Percentiles rank a stretch among this genome's conserved stretches.
Conservation (phyloP, 306 rosid genomes). For the Medicago arabica region DNA sequence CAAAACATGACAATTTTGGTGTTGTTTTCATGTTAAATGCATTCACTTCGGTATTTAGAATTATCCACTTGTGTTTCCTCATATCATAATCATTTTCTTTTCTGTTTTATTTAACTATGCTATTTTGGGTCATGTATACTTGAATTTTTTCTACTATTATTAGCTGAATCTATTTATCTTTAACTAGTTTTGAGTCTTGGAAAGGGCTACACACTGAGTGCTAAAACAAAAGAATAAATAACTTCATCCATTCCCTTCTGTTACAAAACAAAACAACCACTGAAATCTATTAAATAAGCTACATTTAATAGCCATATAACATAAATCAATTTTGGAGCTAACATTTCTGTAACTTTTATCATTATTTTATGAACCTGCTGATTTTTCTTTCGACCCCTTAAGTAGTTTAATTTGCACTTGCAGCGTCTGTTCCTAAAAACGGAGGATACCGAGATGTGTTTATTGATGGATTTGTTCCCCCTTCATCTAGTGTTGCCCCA, state of each 20-base stretch:
- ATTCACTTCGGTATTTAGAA: slow-evolving; percentile 1
- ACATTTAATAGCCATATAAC: background rate
- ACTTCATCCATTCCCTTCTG: slow-evolving; percentile 5
- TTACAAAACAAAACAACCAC: slow-evolving; percentile 22
- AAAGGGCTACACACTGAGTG: background rate
- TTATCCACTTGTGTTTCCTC: slow-evolving; percentile 16
- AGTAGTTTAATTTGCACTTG: slow-evolving; percentile 45
- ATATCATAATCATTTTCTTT: background rate
- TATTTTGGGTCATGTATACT: slow-evolving; percentile 15
- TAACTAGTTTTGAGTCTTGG: slow-evolving; percentile 29
- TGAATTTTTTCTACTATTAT: slow-evolving; percentile 27
- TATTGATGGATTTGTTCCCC: slow-evolving; percentile 90
- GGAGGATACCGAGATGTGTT: slow-evolving; percentile 71
- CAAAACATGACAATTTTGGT: slow-evolving; percentile 27
- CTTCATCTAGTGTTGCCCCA: slow-evolving; percentile 82
- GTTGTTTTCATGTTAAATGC: slow-evolving; percentile 25
- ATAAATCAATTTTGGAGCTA: slow-evolving; percentile 2
- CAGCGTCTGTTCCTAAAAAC: slow-evolving; percentile 59
- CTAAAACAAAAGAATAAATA: slow-evolving; percentile 29
- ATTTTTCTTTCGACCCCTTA: slow-evolving; percentile 16
- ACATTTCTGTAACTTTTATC: background rate
- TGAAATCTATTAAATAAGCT: slow-evolving; percentile 19
- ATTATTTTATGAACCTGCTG: slow-evolving; percentile 25
- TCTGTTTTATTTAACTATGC: slow-evolving; percentile 33
- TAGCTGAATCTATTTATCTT: slow-evolving; percentile 30